Percentiles rank a stretch among this genome's conserved stretches.
These are phyloP conservation scores for Leccinum boreale DNA, from an alignment of 768 basidiomycete genomes.

Conservation along the genomic window DNA sequence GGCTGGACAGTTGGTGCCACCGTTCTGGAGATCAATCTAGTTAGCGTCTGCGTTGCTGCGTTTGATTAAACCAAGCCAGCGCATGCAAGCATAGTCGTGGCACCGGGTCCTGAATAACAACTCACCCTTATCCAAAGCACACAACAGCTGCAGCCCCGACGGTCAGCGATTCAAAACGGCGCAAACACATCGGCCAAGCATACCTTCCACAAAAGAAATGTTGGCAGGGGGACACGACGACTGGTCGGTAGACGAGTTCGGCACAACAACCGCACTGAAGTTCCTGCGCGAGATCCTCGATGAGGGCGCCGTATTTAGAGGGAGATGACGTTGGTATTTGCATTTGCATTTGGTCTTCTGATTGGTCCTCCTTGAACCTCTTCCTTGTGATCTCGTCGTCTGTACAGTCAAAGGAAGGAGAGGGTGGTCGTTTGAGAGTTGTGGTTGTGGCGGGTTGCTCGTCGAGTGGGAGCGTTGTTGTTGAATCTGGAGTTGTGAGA, in stretches of 20 bases:
- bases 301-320: slow-evolving; percentile 35
- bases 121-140: slow-evolving; percentile 82
- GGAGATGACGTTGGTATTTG: slow-evolving; percentile 16
- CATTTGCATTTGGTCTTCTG: slow-evolving; percentile 16
- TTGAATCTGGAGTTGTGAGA: neutral
- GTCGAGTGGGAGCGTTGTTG: slow-evolving; percentile 9
- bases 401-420: slow-evolving; percentile 52
- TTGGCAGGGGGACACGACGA: slow-evolving; percentile 79
- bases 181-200: slow-evolving; percentile 7
- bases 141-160: slow-evolving; percentile 58
- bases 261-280: slow-evolving; percentile 86
- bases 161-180: slow-evolving; percentile 41
- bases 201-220: slow-evolving; percentile 93
- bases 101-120: slow-evolving; percentile 18
- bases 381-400: slow-evolving; percentile 52
- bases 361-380: slow-evolving; percentile 51
- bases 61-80: neutral
- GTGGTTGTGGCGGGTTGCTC: slow-evolving; percentile 13
- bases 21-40: slow-evolving; percentile 51
- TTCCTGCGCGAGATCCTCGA: slow-evolving; percentile 66
- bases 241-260: slow-evolving; percentile 77
- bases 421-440: slow-evolving; percentile 58
- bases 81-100: neutral
- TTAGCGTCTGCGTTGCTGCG: slow-evolving; percentile 6
- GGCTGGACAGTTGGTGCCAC: slow-evolving; percentile 80